Conservation (phyloP, 2,329 filamentous ascomycete species). For the Beauveria sp. region DNA sequence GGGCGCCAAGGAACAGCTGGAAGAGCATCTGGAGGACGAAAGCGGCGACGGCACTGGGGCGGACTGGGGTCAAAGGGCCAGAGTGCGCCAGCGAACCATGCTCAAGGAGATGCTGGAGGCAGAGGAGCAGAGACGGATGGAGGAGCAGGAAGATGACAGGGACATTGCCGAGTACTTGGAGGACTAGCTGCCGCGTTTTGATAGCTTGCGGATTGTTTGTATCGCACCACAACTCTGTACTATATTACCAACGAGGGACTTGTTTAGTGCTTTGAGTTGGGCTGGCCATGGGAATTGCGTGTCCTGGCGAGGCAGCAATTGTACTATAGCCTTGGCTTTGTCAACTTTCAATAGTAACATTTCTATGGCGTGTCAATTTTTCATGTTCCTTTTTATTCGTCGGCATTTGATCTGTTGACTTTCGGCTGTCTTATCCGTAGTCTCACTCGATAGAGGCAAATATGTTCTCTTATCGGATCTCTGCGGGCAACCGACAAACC, state of each 20-base stretch:
- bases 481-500: no score
- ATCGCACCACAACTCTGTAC: not conserved
- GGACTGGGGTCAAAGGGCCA: conserved; percentile 64
- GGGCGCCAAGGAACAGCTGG: conserved; percentile 45
- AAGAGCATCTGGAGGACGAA: conserved; percentile 43
- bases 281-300: not conserved
- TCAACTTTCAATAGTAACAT: not conserved
- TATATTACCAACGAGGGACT: conserved; percentile 5
- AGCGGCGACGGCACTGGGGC: conserved; percentile 39
- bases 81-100: conserved; percentile 60
- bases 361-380: not conserved
- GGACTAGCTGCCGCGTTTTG: conserved; percentile 29
- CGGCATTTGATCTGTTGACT: no score
- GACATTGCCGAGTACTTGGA: conserved; percentile 67
- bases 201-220: not conserved
- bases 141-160: conserved; percentile 62
- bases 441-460: no score
- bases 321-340: not conserved
- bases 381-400: not conserved
- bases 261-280: not conserved
- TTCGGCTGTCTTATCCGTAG: no score
- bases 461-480: not conserved
- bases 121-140: conserved; percentile 49
- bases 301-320: not conserved
- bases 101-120: conserved; percentile 58